Conservation (phyloP, 495 filamentous ascomycete genomes). For the Penicillium silybi region DNA sequence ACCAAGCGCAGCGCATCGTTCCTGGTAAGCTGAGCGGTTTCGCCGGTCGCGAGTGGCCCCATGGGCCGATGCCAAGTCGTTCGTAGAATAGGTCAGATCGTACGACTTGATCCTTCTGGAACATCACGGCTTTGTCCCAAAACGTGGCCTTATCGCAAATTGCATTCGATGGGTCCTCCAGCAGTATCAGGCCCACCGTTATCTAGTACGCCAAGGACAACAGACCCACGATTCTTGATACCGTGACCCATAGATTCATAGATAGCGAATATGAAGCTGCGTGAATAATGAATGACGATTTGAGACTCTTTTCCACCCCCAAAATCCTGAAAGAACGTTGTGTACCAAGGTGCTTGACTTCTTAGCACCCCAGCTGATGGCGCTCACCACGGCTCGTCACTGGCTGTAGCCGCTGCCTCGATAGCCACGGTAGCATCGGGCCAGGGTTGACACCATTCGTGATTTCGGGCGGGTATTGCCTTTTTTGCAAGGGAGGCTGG, state of each 20-base stretch:
- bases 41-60: neutral
- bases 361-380: conserved; percentile 15
- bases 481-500: neutral
- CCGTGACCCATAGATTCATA: neutral
- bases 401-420: conserved; percentile 13
- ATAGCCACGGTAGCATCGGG: conserved; percentile 26
- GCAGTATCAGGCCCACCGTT: neutral
- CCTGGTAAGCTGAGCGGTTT: neutral
- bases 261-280: neutral
- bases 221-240: neutral
- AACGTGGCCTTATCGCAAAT: neutral
- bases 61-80: neutral
- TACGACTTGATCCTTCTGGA: conserved; percentile 1
- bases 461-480: conserved; percentile 3
- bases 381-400: conserved; percentile 11
- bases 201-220: neutral
- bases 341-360: neutral
- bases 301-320: neutral
- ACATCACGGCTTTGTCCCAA: neutral
- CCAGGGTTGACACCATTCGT: conserved; percentile 6
- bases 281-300: neutral
- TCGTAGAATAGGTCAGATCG: neutral
- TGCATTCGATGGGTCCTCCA: neutral
- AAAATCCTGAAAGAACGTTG: neutral
- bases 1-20: neutral